Evolutionary conservation across 202 grass and related monocot species (phyloP).

Genomic region (Dendrocalamus latiflorus): DNA sequence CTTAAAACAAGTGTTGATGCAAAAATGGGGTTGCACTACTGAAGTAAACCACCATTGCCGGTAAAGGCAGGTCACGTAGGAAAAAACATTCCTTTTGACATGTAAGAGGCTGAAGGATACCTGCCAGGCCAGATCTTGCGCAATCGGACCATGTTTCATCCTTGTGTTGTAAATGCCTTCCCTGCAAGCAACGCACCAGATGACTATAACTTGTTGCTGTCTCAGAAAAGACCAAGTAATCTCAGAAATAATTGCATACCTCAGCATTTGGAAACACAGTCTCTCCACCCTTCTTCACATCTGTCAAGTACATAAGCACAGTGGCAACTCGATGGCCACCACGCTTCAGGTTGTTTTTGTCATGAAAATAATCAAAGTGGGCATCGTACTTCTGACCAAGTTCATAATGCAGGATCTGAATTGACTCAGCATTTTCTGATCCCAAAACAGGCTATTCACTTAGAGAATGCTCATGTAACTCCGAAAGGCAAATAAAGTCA

Average conservation of each 20-base stretch:
- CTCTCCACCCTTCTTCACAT: slow-evolving; percentile 71
- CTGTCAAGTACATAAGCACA: slow-evolving; percentile 72
- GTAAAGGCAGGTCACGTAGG: not conserved
- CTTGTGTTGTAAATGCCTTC: slow-evolving; percentile 51
- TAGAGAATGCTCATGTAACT: not conserved
- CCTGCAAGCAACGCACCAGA: slow-evolving; percentile 38
- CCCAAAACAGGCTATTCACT: not conserved
- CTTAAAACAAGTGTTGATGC: not conserved
- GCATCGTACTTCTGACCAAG: slow-evolving; percentile 69
- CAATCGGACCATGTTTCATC: slow-evolving; percentile 87
- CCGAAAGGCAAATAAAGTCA: not conserved
- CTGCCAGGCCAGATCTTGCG: slow-evolving; percentile 66
- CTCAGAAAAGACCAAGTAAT: not conserved
- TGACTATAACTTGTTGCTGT: not conserved
- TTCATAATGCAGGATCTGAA: slow-evolving; percentile 69
- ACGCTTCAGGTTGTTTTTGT: slow-evolving; percentile 47
- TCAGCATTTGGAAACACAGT: slow-evolving; percentile 71
- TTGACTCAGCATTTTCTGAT: slow-evolving; percentile 66
- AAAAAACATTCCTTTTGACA: not conserved
- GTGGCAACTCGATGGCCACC: slow-evolving; percentile 74
- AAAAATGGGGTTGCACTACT: not conserved
- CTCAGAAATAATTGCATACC: slow-evolving; percentile 27
- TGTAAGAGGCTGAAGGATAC: slow-evolving; percentile 32
- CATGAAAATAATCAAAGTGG: slow-evolving; percentile 76
- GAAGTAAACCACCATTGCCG: not conserved